phyloP scores from a whole-genome alignment of 176 grass and related monocot genomes.

The Luzula sylvatica region DNA sequence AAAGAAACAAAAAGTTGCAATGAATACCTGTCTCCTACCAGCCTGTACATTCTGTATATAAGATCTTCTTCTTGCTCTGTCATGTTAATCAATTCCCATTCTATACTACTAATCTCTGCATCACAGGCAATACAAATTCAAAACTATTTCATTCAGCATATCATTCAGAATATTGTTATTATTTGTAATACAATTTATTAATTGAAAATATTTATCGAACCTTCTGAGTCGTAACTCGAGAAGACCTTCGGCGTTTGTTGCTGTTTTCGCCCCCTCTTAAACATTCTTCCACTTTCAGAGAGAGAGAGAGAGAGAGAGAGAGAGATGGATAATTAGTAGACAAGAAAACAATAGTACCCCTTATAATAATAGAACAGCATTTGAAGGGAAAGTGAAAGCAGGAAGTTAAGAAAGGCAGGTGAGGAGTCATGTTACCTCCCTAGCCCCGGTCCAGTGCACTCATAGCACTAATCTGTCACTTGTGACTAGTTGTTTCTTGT shows the following conservation, averaged over 20 bases:
- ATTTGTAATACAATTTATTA: background rate
- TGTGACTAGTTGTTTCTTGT: too few relatives aligned
- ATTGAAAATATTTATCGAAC: background rate
- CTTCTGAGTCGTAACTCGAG: background rate
- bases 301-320: too few relatives aligned
- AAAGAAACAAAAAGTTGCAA: too few relatives aligned
- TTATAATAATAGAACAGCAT: background rate
- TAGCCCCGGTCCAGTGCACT: background rate
- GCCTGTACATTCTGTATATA: conserved; percentile 33
- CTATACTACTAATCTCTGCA: conserved; percentile 26
- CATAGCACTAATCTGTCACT: too few relatives aligned
- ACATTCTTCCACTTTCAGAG: too few relatives aligned
- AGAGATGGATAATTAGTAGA: too few relatives aligned
- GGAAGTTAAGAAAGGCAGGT: conserved; percentile 25
- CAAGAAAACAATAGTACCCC: background rate
- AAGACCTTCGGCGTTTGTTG: background rate
- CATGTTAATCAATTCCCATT: conserved; percentile 33
- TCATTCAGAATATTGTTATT: background rate
- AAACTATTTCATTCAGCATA: background rate
- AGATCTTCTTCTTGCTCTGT: conserved; percentile 36
- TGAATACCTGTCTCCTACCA: conserved; percentile 31
- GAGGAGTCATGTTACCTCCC: background rate
- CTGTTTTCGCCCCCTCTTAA: background rate
- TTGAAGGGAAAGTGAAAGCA: conserved; percentile 21
- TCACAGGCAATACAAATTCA: background rate